Conservation (phyloP, 2,329 filamentous ascomycete species). For the Metarhizium brunneum region DNA sequence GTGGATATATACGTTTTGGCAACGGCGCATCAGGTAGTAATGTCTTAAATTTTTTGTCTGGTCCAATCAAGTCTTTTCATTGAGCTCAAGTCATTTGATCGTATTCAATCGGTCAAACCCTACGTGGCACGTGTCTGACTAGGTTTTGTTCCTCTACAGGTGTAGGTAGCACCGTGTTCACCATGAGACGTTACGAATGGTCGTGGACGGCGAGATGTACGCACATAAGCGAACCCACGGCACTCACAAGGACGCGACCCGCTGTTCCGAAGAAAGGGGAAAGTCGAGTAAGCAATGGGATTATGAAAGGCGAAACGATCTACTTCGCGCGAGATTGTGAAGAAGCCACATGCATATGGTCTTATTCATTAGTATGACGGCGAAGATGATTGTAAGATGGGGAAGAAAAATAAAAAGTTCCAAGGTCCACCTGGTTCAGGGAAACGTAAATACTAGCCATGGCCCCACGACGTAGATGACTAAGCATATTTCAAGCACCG, state of each 20-base stretch:
- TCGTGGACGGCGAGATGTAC: constrained; percentile 30
- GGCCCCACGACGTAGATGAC: neutral
- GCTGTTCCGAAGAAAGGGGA: constrained; percentile 13
- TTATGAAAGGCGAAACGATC: constrained; percentile 51
- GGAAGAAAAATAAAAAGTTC: constrained; percentile 24
- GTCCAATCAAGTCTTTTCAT: constrained; percentile 1
- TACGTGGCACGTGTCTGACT: neutral
- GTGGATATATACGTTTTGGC: constrained; percentile 5
- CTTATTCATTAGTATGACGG: constrained; percentile 26
- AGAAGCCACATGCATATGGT: constrained; percentile 28
- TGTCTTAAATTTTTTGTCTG: neutral
- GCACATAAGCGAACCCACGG: constrained; percentile 54
- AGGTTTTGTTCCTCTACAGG: no score
- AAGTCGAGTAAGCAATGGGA: constrained; percentile 39
- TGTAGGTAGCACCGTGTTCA: neutral
- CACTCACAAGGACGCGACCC: constrained; percentile 25
- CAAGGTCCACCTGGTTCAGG: neutral
- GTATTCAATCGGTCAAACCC: neutral
- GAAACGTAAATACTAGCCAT: neutral
- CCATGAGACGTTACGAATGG: neutral
- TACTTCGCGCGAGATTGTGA: constrained; percentile 43
- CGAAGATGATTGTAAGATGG: constrained; percentile 40
- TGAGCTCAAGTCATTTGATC: neutral
- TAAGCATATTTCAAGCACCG: neutral
- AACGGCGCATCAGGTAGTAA: constrained; percentile 7